Evolutionary conservation across 352 stramenopile genomes (phyloP).

Genomic region (Globisporangium cederbergense): DNA sequence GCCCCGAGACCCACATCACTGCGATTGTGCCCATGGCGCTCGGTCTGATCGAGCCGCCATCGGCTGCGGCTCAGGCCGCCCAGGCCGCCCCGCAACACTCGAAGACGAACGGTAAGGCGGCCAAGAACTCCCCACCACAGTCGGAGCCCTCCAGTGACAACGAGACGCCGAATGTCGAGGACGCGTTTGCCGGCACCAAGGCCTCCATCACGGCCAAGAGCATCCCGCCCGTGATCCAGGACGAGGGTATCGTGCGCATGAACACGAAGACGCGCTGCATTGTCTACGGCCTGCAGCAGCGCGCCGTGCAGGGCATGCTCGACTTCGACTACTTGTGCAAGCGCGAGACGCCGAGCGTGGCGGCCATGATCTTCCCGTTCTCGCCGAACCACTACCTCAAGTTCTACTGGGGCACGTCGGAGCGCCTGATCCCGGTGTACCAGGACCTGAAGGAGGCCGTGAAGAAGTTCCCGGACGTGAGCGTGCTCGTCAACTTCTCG

Average conservation of each 20-base stretch:
- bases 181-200: slow-evolving; percentile 28
- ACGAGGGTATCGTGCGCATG: slow-evolving; percentile 85
- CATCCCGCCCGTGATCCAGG: slow-evolving; percentile 56
- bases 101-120: slow-evolving; percentile 21
- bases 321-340: slow-evolving; percentile 99
- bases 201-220: slow-evolving; percentile 19
- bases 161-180: slow-evolving; percentile 24
- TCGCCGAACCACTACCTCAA: slow-evolving; percentile 95
- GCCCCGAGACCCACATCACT: slow-evolving; percentile 95
- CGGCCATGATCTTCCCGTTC: slow-evolving; percentile 94
- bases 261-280: slow-evolving; percentile 89
- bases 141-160: slow-evolving; percentile 33
- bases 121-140: slow-evolving; percentile 6
- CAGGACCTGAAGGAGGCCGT: slow-evolving; percentile 90
- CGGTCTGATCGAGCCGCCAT: slow-evolving; percentile 75
- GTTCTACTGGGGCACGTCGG: slow-evolving; percentile 97
- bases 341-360: slow-evolving; percentile 91
- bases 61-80: slow-evolving; percentile 10
- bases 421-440: slow-evolving; percentile 93
- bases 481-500: slow-evolving; percentile 96
- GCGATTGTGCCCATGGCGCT: slow-evolving; percentile 93
- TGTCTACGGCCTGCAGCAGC: slow-evolving; percentile 94
- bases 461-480: slow-evolving; percentile 92
- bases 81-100: slow-evolving; percentile 21
- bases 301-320: slow-evolving; percentile 95